These are phyloP conservation scores for Botrytis elliptica DNA, from an alignment of 2,329 filamentous ascomycete genomes.

Conservation along the genomic window DNA sequence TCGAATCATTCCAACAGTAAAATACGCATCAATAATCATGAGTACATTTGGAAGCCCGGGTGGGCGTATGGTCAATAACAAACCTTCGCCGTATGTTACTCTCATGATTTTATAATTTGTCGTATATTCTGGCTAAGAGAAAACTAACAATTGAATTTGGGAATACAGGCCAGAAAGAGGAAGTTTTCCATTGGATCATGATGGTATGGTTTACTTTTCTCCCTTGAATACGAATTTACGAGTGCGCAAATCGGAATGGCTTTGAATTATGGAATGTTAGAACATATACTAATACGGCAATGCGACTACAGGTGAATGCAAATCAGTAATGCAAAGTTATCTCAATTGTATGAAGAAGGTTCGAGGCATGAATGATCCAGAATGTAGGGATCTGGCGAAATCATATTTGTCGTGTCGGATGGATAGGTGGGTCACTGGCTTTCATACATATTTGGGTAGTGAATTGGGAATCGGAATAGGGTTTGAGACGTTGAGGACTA, in stretches of 20 bases:
- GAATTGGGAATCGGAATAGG: not conserved
- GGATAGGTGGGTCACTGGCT: constrained; percentile 67
- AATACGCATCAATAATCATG: constrained; percentile 42
- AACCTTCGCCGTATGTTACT: constrained; percentile 64
- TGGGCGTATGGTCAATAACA: constrained; percentile 59
- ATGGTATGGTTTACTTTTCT: constrained; percentile 53
- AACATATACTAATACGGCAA: constrained; percentile 20
- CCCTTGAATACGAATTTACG: not conserved
- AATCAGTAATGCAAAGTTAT: constrained; percentile 80
- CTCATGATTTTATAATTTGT: not conserved
- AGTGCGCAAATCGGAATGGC: not conserved
- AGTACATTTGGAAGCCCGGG: constrained; percentile 71
- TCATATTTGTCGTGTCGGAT: constrained; percentile 88
- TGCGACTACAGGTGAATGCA: constrained; percentile 74
- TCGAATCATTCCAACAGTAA: constrained; percentile 2
- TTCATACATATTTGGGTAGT: not conserved
- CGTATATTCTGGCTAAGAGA: constrained; percentile 9
- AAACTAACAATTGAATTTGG: not conserved
- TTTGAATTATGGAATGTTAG: not conserved
- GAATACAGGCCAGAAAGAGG: constrained; percentile 75
- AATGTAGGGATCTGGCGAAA: constrained; percentile 84
- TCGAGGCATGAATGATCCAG: constrained; percentile 79
- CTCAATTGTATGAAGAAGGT: constrained; percentile 82
- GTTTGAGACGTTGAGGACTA: not conserved
- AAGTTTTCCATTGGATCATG: constrained; percentile 94